A percentile compares a stretch with the other conserved stretches of the same genome.
phyloP scores from a whole-genome alignment of 257 asterid species.

The Solanum clarkiae region DNA sequence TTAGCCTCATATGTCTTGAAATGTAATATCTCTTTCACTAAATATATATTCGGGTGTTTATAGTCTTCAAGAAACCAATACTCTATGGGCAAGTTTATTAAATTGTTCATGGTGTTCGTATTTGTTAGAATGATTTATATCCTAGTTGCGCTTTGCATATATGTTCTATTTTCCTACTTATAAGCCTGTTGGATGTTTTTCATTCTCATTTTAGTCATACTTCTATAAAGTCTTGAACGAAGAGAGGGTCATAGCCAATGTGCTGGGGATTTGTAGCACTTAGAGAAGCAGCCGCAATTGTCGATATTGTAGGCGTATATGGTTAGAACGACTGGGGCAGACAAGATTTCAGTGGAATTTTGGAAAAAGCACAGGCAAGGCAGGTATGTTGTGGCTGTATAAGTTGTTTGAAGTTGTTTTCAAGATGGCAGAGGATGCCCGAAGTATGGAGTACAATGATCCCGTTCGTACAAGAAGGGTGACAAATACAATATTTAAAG shows the following conservation, averaged over 20 bases:
- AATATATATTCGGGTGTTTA: not conserved
- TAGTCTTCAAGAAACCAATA: not conserved
- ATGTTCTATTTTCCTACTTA: conserved; percentile 13
- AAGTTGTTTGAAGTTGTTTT: not conserved
- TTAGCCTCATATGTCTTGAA: not conserved
- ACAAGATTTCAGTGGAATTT: not conserved
- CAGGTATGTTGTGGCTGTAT: not conserved
- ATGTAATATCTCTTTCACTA: not conserved
- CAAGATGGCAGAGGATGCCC: not conserved
- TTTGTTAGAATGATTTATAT: not conserved
- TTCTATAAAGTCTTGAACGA: not conserved
- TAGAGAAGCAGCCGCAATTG: not conserved
- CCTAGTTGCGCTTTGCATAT: not conserved
- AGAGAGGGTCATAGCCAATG: not conserved
- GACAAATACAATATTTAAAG: too few species aligned
- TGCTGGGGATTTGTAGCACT: not conserved
- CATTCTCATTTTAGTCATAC: not conserved
- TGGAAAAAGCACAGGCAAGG: not conserved
- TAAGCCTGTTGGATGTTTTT: not conserved
- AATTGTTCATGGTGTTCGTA: not conserved
- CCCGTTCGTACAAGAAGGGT: too few species aligned
- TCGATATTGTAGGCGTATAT: not conserved
- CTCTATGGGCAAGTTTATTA: not conserved
- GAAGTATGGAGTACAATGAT: not conserved
- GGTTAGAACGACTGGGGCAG: not conserved